Conservation (phyloP, 2,329 filamentous ascomycete genomes). For the Phyllosticta citribraziliensis region DNA sequence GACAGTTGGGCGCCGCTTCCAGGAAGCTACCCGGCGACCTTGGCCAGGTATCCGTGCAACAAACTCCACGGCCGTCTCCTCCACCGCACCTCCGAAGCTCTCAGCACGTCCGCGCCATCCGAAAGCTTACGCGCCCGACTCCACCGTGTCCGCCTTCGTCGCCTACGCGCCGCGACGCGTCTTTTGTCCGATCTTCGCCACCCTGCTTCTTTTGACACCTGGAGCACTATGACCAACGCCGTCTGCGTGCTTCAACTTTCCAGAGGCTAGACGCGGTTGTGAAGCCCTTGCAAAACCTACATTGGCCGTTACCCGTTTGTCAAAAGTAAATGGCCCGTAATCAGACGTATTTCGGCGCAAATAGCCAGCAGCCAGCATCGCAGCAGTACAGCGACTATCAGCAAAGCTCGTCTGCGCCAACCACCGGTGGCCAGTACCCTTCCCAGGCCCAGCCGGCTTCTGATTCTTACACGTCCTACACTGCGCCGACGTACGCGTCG, state of each 20-base stretch:
- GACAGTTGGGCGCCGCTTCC: too few species aligned
- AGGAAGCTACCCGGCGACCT: not conserved
- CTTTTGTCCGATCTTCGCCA: not conserved
- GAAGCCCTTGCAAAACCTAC: not conserved
- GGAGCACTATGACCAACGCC: not conserved
- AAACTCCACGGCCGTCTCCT: not conserved
- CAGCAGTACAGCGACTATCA: not conserved
- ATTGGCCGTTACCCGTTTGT: not conserved
- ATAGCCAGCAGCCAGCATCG: not conserved
- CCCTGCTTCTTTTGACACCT: not conserved
- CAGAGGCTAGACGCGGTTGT: not conserved
- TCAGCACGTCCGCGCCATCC: too few species aligned
- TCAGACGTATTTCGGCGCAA: constrained; percentile 1
- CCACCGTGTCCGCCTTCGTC: not conserved
- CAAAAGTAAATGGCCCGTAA: not conserved
- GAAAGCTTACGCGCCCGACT: too few species aligned
- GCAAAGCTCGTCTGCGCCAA: not conserved
- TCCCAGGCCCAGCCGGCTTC: not conserved
- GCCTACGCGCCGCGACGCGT: not conserved
- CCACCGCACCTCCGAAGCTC: too few species aligned
- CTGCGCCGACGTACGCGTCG: not conserved
- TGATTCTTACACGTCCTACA: not conserved
- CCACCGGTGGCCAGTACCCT: not conserved
- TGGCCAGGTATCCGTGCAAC: not conserved
- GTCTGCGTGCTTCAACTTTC: not conserved